Evolutionary conservation across 1,139 yeast species (phyloP), one percentile per base, ranked within the genome.

Genomic region (Kurtzmaniella quercitrusa): DNA sequence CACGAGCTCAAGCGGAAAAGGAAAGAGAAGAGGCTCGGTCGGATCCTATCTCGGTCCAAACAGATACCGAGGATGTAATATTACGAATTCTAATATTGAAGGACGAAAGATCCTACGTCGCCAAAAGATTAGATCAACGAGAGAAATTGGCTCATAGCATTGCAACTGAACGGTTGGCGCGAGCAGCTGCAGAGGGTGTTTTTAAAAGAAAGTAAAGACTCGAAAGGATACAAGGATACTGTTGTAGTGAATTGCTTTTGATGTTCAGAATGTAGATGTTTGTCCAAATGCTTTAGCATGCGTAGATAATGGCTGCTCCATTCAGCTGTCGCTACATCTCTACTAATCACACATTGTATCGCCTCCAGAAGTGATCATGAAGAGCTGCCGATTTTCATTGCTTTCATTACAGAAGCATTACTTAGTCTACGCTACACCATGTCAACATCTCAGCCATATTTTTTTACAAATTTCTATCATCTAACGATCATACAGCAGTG

Each of bases 1-100:
- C 81, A 2, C 70, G 91, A 52, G 77, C 73, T 17, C 66, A 70
- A 47, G 83, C 82, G 11, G 70, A 68, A 36, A 62, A 70, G 43
- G 81, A 79, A 34, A 71, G 75, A 1, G 65, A 70, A 21, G 77
- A 73, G 38, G 81, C 82, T 0, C 75, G 73, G 49, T 61, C 79
- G 1, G 81, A 78, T 51, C 81, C 80, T 2, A 66, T 79, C 8
- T 72, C 81, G 11, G 80, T 83, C 7, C 79, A 80, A 43, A 69
- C 76, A 2, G 66, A 68, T 10, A 77, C 82, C 5, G 90, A 86
- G 53, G 87, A 87, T 55, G 76, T 85, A 11, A 75, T 86, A 24
- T 63, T 87, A 45, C 68, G 94, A 42, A 71, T 85, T 21, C 60
- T 87, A 34, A 58, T 75, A n/a, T 58, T 71, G 15, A 64, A 64